Evolutionary conservation across 306 rosid genomes (phyloP), one percentile per base, ranked within the genome.

Genomic region (Pterocarpus santalinus): DNA sequence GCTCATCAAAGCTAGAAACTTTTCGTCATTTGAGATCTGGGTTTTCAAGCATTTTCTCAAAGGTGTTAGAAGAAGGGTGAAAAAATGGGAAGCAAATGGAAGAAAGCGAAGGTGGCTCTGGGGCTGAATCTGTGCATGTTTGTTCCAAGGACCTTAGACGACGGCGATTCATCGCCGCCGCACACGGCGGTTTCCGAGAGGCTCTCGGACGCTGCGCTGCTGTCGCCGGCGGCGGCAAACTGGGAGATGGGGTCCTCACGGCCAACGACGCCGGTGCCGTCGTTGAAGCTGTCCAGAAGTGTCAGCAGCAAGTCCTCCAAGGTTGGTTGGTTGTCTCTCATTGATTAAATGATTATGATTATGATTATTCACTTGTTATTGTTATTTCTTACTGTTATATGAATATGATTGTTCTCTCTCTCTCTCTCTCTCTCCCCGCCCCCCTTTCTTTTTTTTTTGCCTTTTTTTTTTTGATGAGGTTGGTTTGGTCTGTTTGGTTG

Each of bases 11-110:
- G 94, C 78, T 88, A 62, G 38, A 72, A 86, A 73, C 85, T 68
- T 82, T 83, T 88, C 73, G 12, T 49, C 84, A 34, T 87, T 89
- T 60, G 87, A 89, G 93, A 91, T 95, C 98, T 91, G 98, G 90
- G 86, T 81, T 86, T 87, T 72, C 56, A 10, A 3, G 35, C 66
- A 58, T 80, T 78, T 65, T 57, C 83, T 55, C 78, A 69, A 28
- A 65, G 74, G 65, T 52, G 64, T 38, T 12, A 9, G 5, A 30
- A 5, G 57, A 49, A 49, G 55, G n/a, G 15, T 11, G 13, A 77
- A 68, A 10, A 80, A 86, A 95, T 95, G 99, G 98, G 90, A 73
- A 93, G 98, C 83, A 95, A 91, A 86, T 93, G 99, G 99, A 93
- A 90, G 93, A 95, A 95, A 79, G 91, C 92, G 13, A 93, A 92